Evolutionary conservation across 257 asterid species (phyloP).

Genomic region (Linaria vulgaris): DNA sequence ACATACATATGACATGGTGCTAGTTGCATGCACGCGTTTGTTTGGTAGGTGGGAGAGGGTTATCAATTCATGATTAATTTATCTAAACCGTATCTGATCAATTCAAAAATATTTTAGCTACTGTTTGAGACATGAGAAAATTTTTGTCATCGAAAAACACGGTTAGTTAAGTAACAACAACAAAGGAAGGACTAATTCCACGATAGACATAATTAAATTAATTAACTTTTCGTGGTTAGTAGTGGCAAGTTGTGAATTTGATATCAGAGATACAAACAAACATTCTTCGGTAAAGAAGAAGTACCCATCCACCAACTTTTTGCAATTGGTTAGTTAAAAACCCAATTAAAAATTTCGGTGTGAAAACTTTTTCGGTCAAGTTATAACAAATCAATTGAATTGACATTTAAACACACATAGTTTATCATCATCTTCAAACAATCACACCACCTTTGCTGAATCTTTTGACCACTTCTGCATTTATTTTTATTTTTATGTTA

Average conservation of each 20-base stretch:
- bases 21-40: conserved; percentile 7
- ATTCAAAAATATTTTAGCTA: neutral
- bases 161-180: conserved; percentile 4
- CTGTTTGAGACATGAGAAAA: conserved; percentile 4
- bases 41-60: conserved; percentile 25
- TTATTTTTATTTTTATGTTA: neutral
- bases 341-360: neutral
- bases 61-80: conserved; percentile 5
- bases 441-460: neutral
- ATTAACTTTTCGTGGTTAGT: neutral
- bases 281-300: too few relatives aligned
- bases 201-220: neutral
- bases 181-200: too few relatives aligned
- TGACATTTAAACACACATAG: too few relatives aligned
- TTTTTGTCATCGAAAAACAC: too few relatives aligned
- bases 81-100: conserved; percentile 27
- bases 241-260: neutral
- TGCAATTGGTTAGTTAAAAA: neutral
- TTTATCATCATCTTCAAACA: too few relatives aligned
- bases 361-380: conserved; percentile 9
- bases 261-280: neutral
- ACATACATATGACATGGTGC: too few relatives aligned
- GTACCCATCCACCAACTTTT: too few relatives aligned
- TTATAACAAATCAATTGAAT: too few relatives aligned
- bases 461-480: neutral